Evolutionary conservation across 768 basidiomycete species (phyloP).

Genomic region (Boletus subparvulus): DNA sequence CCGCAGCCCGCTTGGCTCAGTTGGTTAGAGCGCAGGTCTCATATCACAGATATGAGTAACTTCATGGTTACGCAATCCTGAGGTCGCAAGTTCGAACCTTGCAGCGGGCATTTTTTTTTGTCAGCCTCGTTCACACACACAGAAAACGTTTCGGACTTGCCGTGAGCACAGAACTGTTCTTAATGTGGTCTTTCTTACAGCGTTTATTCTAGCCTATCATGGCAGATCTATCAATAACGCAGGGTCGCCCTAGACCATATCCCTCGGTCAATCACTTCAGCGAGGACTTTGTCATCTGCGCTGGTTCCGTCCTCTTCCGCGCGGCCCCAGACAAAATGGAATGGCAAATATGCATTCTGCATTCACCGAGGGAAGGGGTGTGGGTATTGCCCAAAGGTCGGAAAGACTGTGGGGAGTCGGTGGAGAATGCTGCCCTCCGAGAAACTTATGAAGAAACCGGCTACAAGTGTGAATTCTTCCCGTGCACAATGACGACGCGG

Average conservation of each 20-base stretch:
- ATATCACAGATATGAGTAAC: constrained; percentile 40
- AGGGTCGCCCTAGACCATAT: not conserved
- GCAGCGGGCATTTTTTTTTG: constrained; percentile 45
- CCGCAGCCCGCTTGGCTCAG: constrained; percentile 48
- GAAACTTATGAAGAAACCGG: constrained; percentile 71
- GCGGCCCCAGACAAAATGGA: not conserved
- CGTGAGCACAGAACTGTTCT: not conserved
- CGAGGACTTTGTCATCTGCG: constrained; percentile 20
- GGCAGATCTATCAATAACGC: not conserved
- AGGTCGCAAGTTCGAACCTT: constrained; percentile 67
- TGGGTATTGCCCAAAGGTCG: constrained; percentile 60
- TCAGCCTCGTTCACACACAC: too few species aligned
- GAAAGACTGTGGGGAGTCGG: constrained; percentile 55
- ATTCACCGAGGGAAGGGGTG: constrained; percentile 6
- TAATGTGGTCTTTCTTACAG: too few species aligned
- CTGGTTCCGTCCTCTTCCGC: constrained; percentile 22
- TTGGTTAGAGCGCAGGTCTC: constrained; percentile 61
- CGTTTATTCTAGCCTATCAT: not conserved
- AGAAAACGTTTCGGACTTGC: not conserved
- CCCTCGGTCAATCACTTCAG: constrained; percentile 12
- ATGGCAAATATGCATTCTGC: constrained; percentile 19
- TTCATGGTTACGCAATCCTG: constrained; percentile 42
- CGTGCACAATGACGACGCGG: constrained; percentile 51
- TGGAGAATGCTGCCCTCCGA: constrained; percentile 51
- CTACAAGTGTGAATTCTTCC: constrained; percentile 51